Evolutionary conservation across 495 filamentous ascomycete genomes (phyloP).

Genomic region (Parachaetomium inaequale): DNA sequence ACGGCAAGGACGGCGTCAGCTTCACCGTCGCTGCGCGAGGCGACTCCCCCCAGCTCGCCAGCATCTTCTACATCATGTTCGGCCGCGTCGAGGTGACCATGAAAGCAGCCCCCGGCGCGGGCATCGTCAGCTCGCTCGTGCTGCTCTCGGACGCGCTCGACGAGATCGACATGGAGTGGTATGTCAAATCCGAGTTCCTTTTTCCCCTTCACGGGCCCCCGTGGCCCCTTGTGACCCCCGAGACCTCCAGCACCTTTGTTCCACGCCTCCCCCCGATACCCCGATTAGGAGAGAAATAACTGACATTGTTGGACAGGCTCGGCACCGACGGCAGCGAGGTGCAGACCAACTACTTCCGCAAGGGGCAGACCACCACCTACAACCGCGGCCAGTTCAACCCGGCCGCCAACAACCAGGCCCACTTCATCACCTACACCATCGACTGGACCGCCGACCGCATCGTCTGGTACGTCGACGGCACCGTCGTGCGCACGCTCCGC

Average conservation of each 20-base stretch:
- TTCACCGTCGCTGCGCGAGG: constrained; percentile 83
- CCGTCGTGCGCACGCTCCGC: constrained; percentile 62
- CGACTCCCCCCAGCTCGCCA: constrained; percentile 76
- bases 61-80: constrained; percentile 80
- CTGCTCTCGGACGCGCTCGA: constrained; percentile 87
- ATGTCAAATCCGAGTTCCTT: too few species aligned
- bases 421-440: constrained; percentile 85
- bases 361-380: constrained; percentile 71
- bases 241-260: too few species aligned
- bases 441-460: constrained; percentile 77
- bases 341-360: constrained; percentile 92
- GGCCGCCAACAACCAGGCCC: constrained; percentile 55
- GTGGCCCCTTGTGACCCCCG: too few species aligned
- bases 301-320: too few species aligned
- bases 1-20: constrained; percentile 68
- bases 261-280: too few species aligned
- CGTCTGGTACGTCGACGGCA: constrained; percentile 77
- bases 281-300: too few species aligned
- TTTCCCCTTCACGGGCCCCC: too few species aligned
- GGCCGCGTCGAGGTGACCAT: constrained; percentile 70
- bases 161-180: constrained; percentile 93
- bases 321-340: constrained; percentile 61
- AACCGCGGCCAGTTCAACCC: constrained; percentile 72
- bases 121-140: constrained; percentile 80
- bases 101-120: constrained; percentile 65